phyloP scores from a whole-genome alignment of 352 stramenopile genomes.

The Globisporangium cederbergense region DNA sequence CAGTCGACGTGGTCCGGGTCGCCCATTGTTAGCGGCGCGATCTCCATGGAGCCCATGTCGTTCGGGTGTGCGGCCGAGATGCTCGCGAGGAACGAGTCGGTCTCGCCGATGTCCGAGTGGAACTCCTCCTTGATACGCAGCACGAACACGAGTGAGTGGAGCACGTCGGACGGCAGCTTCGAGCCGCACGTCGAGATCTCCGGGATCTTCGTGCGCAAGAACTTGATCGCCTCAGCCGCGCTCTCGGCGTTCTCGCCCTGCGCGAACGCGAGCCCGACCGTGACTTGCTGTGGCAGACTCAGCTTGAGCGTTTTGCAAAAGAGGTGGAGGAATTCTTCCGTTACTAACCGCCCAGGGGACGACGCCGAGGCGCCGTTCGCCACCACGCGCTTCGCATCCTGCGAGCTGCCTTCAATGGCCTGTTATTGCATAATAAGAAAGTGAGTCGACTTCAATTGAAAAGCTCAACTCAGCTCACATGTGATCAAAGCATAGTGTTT shows the following conservation, averaged over 20 bases:
- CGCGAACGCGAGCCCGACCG: slow-evolving; percentile 76
- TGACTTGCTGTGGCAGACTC: slow-evolving; percentile 83
- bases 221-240: slow-evolving; percentile 62
- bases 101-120: slow-evolving; percentile 64
- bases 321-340: slow-evolving; percentile 73
- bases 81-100: slow-evolving; percentile 82
- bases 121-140: slow-evolving; percentile 82
- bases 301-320: slow-evolving; percentile 84
- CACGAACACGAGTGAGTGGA: slow-evolving; percentile 81
- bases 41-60: slow-evolving; percentile 84
- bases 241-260: slow-evolving; percentile 64
- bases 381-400: slow-evolving; percentile 27
- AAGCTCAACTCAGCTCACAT: background rate
- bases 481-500: background rate
- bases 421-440: slow-evolving; percentile 8
- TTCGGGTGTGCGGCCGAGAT: slow-evolving; percentile 83
- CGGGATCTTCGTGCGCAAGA: slow-evolving; percentile 79
- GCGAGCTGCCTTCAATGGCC: slow-evolving; percentile 67
- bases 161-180: slow-evolving; percentile 82
- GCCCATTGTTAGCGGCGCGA: slow-evolving; percentile 81
- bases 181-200: slow-evolving; percentile 79
- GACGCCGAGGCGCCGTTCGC: slow-evolving; percentile 16
- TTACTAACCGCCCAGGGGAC: slow-evolving; percentile 38
- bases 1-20: slow-evolving; percentile 87
- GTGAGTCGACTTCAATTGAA: slow-evolving; percentile 1